A percentile compares a stretch with the other conserved stretches of the same genome.
phyloP scores from a whole-genome alignment of 108 stramenopile genomes.

The Nitzschia palea region DNA sequence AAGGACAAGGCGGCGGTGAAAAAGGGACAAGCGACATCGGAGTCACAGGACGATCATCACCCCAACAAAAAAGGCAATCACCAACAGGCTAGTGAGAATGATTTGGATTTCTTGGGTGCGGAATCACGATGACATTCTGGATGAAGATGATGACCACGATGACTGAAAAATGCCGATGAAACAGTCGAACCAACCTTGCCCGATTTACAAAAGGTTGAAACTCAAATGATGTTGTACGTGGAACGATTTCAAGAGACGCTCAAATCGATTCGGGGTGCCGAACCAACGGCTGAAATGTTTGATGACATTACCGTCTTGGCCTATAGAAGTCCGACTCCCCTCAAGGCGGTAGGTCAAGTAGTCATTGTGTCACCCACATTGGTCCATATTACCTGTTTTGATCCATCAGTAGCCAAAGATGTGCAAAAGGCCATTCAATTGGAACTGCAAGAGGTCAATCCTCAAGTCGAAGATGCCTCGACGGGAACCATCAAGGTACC shows the following conservation, averaged over 20 bases:
- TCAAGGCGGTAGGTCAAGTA: slow-evolving; percentile 81
- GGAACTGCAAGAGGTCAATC: slow-evolving; percentile 58
- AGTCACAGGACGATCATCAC: slow-evolving; percentile 1
- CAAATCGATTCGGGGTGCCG: slow-evolving; percentile 76
- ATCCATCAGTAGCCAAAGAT: slow-evolving; percentile 73
- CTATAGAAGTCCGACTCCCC: slow-evolving; percentile 65
- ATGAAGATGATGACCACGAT: slow-evolving; percentile 42
- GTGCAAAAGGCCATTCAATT: slow-evolving; percentile 74
- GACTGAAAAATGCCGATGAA: slow-evolving; percentile 19
- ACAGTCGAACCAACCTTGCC: slow-evolving; percentile 56
- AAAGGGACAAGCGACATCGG: slow-evolving; percentile 6
- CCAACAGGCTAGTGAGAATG: slow-evolving; percentile 6
- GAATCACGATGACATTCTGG: slow-evolving; percentile 25
- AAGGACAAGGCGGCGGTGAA: slow-evolving; percentile 56
- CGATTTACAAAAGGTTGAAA: slow-evolving; percentile 47
- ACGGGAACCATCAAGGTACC: slow-evolving; percentile 71
- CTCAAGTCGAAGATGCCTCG: slow-evolving; percentile 77
- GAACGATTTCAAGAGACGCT: slow-evolving; percentile 61
- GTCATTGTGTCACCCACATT: slow-evolving; percentile 78
- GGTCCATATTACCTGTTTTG: slow-evolving; percentile 81
- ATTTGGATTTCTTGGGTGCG: slow-evolving; percentile 4
- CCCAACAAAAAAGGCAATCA: background rate
- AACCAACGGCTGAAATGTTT: slow-evolving; percentile 83
- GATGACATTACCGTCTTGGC: slow-evolving; percentile 74
- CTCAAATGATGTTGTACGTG: slow-evolving; percentile 66